These are phyloP conservation scores for Aspergillus sclerotiicarbonarius DNA, from an alignment of 495 filamentous ascomycete species.

Conservation along the genomic window DNA sequence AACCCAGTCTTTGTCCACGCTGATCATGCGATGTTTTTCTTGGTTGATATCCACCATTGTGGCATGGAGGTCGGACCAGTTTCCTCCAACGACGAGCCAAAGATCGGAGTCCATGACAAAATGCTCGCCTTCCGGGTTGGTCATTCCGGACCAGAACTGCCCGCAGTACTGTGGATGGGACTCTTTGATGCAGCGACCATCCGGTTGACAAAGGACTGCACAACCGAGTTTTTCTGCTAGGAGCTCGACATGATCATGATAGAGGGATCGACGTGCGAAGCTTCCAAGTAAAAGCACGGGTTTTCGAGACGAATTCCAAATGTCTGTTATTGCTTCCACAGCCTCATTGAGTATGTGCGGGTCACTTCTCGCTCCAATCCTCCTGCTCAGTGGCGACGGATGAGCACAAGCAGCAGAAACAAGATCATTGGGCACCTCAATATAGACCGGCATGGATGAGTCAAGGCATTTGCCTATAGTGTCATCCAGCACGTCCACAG, in stretches of 20 bases:
- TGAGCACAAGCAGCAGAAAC: neutral
- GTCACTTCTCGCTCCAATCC: neutral
- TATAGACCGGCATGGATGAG: slow-evolving; percentile 11
- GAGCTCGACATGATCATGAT: neutral
- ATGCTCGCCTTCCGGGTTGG: neutral
- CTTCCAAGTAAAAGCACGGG: slow-evolving; percentile 16
- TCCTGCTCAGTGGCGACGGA: neutral
- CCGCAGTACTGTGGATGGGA: slow-evolving; percentile 17
- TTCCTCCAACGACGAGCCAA: neutral
- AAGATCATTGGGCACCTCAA: slow-evolving; percentile 14
- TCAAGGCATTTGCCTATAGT: slow-evolving; percentile 8
- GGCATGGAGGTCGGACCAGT: slow-evolving; percentile 10
- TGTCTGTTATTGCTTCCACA: neutral
- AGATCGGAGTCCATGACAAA: slow-evolving; percentile 6
- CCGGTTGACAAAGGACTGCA: slow-evolving; percentile 18
- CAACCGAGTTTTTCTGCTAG: slow-evolving; percentile 17
- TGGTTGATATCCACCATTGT: neutral
- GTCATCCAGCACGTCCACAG: slow-evolving; percentile 3
- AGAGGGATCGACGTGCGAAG: neutral
- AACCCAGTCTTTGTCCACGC: neutral
- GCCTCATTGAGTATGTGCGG: neutral
- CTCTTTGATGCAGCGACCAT: slow-evolving; percentile 12
- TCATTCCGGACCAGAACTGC: slow-evolving; percentile 8
- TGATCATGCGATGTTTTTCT: slow-evolving; percentile 12
- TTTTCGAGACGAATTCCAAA: slow-evolving; percentile 10